Evolutionary conservation across 2,329 filamentous ascomycete genomes (phyloP).

Genomic region (Aspergillus pseudotamarii): DNA sequence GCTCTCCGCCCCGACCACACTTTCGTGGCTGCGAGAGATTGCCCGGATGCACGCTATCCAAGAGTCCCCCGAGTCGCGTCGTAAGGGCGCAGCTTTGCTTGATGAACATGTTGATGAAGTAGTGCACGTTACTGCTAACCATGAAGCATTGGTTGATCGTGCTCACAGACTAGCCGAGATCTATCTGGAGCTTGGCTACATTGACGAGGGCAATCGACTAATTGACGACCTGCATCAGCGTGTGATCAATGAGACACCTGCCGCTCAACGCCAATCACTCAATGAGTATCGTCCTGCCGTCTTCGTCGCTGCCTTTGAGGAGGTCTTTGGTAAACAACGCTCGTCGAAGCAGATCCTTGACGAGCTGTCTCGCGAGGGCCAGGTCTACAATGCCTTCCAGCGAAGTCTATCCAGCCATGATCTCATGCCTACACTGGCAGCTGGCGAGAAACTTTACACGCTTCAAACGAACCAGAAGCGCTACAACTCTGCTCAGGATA

Average conservation of each 20-base stretch:
- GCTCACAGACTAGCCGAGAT: constrained; percentile 51
- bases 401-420: constrained; percentile 36
- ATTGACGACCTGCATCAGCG: constrained; percentile 54
- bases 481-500: constrained; percentile 29
- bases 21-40: constrained; percentile 48
- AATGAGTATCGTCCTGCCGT: constrained; percentile 44
- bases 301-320: constrained; percentile 51
- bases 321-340: constrained; percentile 41
- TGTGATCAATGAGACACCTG: constrained; percentile 50
- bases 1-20: constrained; percentile 51
- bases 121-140: constrained; percentile 43
- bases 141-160: constrained; percentile 49
- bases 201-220: constrained; percentile 44
- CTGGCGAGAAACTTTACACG: constrained; percentile 33
- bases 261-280: constrained; percentile 28
- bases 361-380: constrained; percentile 47
- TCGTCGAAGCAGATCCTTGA: constrained; percentile 46
- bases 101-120: constrained; percentile 47
- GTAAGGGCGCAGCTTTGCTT: constrained; percentile 43
- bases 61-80: constrained; percentile 42
- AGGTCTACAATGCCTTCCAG: constrained; percentile 45
- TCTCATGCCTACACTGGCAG: constrained; percentile 35
- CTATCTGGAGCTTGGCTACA: constrained; percentile 49
- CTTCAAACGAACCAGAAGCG: constrained; percentile 37
- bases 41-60: constrained; percentile 47